Conservation (phyloP, 192 early-diverging fungal species). For the Linnemannia exigua region DNA sequence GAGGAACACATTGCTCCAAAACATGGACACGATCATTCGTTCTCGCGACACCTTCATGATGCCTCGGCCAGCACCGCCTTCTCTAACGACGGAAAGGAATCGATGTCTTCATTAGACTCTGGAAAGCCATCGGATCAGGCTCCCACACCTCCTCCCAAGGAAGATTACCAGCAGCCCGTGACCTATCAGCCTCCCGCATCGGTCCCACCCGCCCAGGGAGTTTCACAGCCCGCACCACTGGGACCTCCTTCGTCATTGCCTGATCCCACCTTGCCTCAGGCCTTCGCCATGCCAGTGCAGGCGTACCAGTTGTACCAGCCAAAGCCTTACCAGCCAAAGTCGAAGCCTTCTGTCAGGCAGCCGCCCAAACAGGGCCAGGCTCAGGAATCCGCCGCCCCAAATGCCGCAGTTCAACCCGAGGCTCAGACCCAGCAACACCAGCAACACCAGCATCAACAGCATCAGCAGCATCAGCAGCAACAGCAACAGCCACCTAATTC, state of each 20-base stretch:
- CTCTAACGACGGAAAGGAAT: slow-evolving; percentile 25
- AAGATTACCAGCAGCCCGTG: slow-evolving; percentile 9
- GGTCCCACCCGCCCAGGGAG: background rate
- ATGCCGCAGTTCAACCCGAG: slow-evolving; percentile 2
- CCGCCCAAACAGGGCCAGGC: background rate
- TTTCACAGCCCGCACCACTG: background rate
- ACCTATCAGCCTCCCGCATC: slow-evolving; percentile 19
- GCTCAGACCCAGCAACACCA: background rate
- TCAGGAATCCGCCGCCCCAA: background rate
- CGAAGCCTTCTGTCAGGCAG: slow-evolving; percentile 38
- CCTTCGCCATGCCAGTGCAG: slow-evolving; percentile 39
- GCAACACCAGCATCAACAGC: no score
- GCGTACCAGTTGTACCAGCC: slow-evolving; percentile 52
- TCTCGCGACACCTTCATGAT: slow-evolving; percentile 32
- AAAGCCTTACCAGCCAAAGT: slow-evolving; percentile 53
- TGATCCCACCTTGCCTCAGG: slow-evolving; percentile 32
- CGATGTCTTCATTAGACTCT: slow-evolving; percentile 32
- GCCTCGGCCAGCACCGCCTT: slow-evolving; percentile 19
- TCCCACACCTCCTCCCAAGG: slow-evolving; percentile 46
- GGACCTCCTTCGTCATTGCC: slow-evolving; percentile 14
- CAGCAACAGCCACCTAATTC: background rate
- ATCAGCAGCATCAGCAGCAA: no score
- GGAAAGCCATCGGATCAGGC: slow-evolving; percentile 19
- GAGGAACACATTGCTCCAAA: background rate
- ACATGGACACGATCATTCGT: background rate